Base-by-base conservation (phyloP, 306 rosid species). In the Neltuma alba region DNA sequence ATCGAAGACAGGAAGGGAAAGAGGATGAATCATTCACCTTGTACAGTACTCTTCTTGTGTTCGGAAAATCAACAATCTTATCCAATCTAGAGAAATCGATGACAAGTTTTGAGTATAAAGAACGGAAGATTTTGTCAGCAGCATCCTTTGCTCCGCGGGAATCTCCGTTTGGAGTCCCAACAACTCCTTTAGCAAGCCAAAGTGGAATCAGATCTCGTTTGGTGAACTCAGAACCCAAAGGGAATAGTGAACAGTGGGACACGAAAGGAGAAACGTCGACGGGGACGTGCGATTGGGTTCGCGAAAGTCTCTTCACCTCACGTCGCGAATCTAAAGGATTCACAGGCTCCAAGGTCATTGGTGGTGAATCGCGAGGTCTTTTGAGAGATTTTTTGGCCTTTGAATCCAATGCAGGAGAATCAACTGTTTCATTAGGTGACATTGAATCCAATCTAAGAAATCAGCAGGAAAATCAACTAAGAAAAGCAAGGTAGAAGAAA, bases 111-210 rank as follows among this genome's bases (percentile, higher is more conserved):
- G 45, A 21, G 3, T 20, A 54, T 47, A 81, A 75, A 2, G 18
- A 54, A 55, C 40, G 30, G 10, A 80, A 80, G n/a, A 50, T 25
- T 10, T 10, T 57, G 23, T 23, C 2, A 8, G 62, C 77, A 30
- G 8, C 8, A 55, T 30, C 61, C 28, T 78, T 60, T 54, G 8
- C 41, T 31, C 50, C 45, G 9, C 2, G 5, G 42, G 13, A 55
- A 55, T 23, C 0, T n/a, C 9, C 60, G 6, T 1, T n/a, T 5
- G 10, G 9, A 12, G 23, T 9, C 28, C 25, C 16, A 9, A 37
- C 15, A 36, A 64, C 55, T 7, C 80, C 84, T 33, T 75, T 70
- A 21, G 84, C 84, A 2, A 66, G 27, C 80, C 84, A 81, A 5
- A 81, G 45, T 0, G 40, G 27, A 30, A 81, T 40, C 62, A 81